Percentiles rank a stretch among this genome's conserved stretches.
These are phyloP conservation scores for Pichia sp. DNA, from an alignment of 1,139 yeast species.

Conservation along the genomic window DNA sequence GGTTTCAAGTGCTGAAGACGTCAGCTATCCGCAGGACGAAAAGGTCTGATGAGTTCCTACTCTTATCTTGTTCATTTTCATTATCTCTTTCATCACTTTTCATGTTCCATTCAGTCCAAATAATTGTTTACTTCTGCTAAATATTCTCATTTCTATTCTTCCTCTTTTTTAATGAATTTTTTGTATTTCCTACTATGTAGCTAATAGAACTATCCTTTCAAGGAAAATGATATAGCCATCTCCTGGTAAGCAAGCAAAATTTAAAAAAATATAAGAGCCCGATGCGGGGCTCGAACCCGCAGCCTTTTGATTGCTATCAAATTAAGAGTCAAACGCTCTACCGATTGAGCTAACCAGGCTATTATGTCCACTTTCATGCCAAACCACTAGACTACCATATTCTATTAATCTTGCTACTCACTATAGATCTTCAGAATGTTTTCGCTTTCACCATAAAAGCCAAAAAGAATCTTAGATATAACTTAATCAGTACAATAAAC, in stretches of 20 bases:
- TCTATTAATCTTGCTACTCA: no score
- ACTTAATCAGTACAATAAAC: no score
- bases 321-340: slow-evolving; percentile 36
- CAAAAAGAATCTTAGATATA: no score
- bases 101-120: not conserved
- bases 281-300: slow-evolving; percentile 41
- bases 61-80: not conserved
- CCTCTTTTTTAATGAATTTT: not conserved
- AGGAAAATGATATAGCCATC: no score
- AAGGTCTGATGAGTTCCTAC: slow-evolving; percentile 4
- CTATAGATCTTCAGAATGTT: no score
- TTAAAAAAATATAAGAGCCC: slow-evolving; percentile 31
- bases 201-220: no score
- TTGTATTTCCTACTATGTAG: not conserved
- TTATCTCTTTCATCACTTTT: not conserved
- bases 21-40: slow-evolving; percentile 2
- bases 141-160: not conserved
- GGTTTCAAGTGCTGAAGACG: slow-evolving; percentile 14
- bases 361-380: not conserved
- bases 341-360: slow-evolving; percentile 35
- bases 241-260: not conserved
- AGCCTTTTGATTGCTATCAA: slow-evolving; percentile 33
- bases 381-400: no score
- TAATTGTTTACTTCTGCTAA: not conserved
- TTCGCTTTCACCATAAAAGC: no score